Evolutionary conservation across 495 filamentous ascomycete species (phyloP), one percentile per base, ranked within the genome.

Genomic region (Penicillium macrosclerotiorum): DNA sequence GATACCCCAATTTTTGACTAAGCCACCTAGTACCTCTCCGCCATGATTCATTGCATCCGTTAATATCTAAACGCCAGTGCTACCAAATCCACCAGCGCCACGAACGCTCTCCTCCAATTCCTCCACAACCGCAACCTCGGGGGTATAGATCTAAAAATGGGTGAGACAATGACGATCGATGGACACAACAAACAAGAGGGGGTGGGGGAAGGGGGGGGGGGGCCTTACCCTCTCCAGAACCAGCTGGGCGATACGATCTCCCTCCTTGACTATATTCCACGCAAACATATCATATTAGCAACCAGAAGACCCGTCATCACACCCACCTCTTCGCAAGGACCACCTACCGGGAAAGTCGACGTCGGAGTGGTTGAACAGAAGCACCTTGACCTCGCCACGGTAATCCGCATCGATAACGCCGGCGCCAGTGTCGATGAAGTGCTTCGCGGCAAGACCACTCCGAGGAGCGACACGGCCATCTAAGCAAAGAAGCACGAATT

Each of bases 321-420:
- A n/a, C n/a, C n/a, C n/a, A n/a, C n/a, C n/a, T n/a, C n/a, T n/a
- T n/a, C n/a, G n/a, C n/a, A n/a, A n/a, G n/a, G 2, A 23, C 22
- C 1, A 49, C 61, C 31, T 68, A 72, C 68, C 50, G 39, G 76
- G 73, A 57, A 93, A 97, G 57, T 96, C 91, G 14, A 68, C 72
- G 11, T 93, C 90, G 11, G 75, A 75, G 68, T 94, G 85, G 74
- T 98, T 98, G 62, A 96, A 96, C 29, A 98, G 77, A 55, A 98
- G 74, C 16, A 98, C 85, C 75, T 90, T 95, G 51, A 98, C 85
- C 49, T 86, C 87, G 13, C 93, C 93, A 18, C 93, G 81, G 74
- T 98, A 98, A 64, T 98, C 93, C 6, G 91, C 89, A 72, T 98
- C 93, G 60, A 98, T 95, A 40, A 98, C 93, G 24, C 93, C 93